Evolutionary conservation across 345 rosid genomes (phyloP).

Genomic region (Passiflora organensis): DNA sequence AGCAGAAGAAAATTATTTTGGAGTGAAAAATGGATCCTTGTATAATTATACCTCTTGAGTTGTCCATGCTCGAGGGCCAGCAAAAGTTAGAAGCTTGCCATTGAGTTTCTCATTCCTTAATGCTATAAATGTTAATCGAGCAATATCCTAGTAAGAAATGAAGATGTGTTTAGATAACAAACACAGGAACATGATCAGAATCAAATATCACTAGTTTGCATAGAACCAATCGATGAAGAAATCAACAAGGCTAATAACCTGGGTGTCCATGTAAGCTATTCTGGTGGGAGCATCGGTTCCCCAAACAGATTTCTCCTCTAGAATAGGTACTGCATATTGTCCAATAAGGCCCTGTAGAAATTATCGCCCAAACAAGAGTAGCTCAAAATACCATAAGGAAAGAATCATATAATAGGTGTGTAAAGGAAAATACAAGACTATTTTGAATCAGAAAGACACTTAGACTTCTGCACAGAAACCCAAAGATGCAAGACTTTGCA

Average conservation of each 20-base stretch:
- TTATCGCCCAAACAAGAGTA: constrained; percentile 11
- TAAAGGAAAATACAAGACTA: neutral
- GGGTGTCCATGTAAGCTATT: constrained; percentile 98
- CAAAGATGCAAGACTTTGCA: neutral
- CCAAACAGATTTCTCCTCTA: constrained; percentile 97
- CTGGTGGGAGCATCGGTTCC: constrained; percentile 98
- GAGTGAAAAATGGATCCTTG: too few relatives aligned
- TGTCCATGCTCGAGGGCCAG: constrained; percentile 99
- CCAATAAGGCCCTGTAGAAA: constrained; percentile 73
- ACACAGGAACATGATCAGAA: neutral
- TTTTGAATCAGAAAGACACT: neutral
- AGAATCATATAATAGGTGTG: neutral
- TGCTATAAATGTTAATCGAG: constrained; percentile 81
- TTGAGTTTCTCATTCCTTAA: constrained; percentile 64
- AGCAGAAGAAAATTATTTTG: too few relatives aligned
- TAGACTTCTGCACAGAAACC: too few relatives aligned
- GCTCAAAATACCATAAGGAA: neutral
- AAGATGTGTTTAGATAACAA: constrained; percentile 7
- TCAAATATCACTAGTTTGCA: neutral
- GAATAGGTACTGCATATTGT: constrained; percentile 93
- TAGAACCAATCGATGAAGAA: constrained; percentile 7
- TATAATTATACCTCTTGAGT: constrained; percentile 68
- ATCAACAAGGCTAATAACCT: constrained; percentile 45
- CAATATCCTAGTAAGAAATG: constrained; percentile 61
- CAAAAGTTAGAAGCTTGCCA: constrained; percentile 81